These are phyloP conservation scores for Fusarium sarcochroum DNA, from an alignment of 2,329 filamentous ascomycete genomes.

Conservation along the genomic window DNA sequence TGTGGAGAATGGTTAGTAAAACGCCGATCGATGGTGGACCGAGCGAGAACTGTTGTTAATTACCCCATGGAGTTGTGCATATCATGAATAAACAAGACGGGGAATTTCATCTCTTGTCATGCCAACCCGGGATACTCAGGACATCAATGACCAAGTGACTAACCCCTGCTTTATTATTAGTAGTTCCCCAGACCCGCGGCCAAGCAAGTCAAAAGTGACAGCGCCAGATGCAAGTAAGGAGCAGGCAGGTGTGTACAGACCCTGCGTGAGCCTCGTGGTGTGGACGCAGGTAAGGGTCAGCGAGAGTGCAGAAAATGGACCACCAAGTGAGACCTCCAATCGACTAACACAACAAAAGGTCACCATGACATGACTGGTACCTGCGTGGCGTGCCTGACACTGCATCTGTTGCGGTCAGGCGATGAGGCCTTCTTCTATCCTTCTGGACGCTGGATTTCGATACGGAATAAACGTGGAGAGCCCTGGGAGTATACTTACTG, in stretches of 20 bases:
- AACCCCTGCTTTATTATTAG: slow-evolving; percentile 35
- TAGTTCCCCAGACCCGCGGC: slow-evolving; percentile 33
- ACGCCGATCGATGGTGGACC: slow-evolving; percentile 30
- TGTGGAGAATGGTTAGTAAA: slow-evolving; percentile 10
- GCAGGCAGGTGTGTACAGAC: slow-evolving; percentile 38
- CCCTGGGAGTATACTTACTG: slow-evolving; percentile 10
- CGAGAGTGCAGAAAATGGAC: slow-evolving; percentile 24
- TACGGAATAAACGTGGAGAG: slow-evolving; percentile 11
- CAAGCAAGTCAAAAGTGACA: slow-evolving; percentile 36
- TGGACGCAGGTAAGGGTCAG: slow-evolving; percentile 35
- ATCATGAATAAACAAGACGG: slow-evolving; percentile 40
- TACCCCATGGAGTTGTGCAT: slow-evolving; percentile 22
- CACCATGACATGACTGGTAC: slow-evolving; percentile 41
- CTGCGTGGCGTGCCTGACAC: slow-evolving; percentile 47
- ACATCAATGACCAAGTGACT: slow-evolving; percentile 36
- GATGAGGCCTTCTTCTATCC: slow-evolving; percentile 9
- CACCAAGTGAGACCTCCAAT: slow-evolving; percentile 32
- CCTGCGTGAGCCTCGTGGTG: slow-evolving; percentile 48
- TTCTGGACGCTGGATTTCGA: slow-evolving; percentile 5
- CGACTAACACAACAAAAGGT: slow-evolving; percentile 6
- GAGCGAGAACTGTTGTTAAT: slow-evolving; percentile 2
- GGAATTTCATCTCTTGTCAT: slow-evolving; percentile 25
- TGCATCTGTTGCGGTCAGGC: slow-evolving; percentile 33
- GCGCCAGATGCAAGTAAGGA: slow-evolving; percentile 39
- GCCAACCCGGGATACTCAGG: slow-evolving; percentile 20